Evolutionary conservation across 805 yeast species (phyloP), one percentile per base, ranked within the genome.

Genomic region (Starmerella apicola): DNA sequence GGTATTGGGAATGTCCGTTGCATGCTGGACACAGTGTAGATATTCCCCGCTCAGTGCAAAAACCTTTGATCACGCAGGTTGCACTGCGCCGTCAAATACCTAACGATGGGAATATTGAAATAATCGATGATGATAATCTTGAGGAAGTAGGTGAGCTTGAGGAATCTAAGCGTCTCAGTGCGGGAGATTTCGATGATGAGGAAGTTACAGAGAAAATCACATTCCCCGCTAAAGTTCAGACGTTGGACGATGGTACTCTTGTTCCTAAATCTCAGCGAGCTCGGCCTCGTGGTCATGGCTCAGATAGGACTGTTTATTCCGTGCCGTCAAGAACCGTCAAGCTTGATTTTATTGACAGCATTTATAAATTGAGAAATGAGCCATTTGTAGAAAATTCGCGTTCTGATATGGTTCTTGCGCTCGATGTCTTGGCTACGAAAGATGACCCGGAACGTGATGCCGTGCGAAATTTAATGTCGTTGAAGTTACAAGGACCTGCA

Each of bases 311-410:
- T 26, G 66, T 81, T 1, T 78, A 76, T 57, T 62, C 78, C 41
- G 56, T 83, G 4, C 81, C 83, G 1, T 91, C 80, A 46, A 67
- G 68, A 32, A 76, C 79, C 51, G 67, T 83, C 5, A 58, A 79
- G 31, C 59, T 81, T 24, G 88, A 82, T 56, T 84, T 84, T 52
- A 56, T 78, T 25, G 70, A 70, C 17, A 72, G 69, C 22, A 71
- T 73, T 3, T 68, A 68, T 44, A 51, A 23, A 51, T 8, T 22
- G 7, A 52, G 55, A 28, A 54, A 57, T 17, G 61, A 58, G 43
- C 61, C 53, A 18, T 57, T 54, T 39, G 39, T 44, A 25, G 54
- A 57, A 20, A 59, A 61, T 12, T 47, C 57, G 3, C 51, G 59
- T 12, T 48, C 67, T 21, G 52, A 51, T 21, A 63, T 66, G 45